These are phyloP conservation scores for Cornus kousa DNA, from an alignment of 148 eudicot genomes.

Conservation along the genomic window DNA sequence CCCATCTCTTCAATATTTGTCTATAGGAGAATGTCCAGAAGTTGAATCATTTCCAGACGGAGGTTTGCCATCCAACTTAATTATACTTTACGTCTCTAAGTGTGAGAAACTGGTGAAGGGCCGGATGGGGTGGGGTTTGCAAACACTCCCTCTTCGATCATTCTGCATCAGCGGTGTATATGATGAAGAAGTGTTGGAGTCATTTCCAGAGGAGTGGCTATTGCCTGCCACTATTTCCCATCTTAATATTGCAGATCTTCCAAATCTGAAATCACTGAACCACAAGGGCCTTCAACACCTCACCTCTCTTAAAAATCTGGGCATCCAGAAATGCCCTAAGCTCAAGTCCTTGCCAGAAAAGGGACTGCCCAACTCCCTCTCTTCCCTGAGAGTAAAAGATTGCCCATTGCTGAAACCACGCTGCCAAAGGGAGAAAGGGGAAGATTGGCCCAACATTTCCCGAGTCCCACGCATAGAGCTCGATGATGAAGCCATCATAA, in stretches of 20 bases:
- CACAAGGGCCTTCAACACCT: neutral
- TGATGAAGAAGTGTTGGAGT: neutral
- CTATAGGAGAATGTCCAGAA: too few species aligned
- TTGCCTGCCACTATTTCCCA: neutral
- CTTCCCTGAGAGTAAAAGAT: neutral
- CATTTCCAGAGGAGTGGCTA: neutral
- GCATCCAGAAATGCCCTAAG: neutral
- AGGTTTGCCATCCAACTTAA: neutral
- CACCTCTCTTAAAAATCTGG: neutral
- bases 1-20: neutral
- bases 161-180: neutral
- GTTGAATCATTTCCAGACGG: too few species aligned
- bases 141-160: neutral
- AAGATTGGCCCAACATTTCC: neutral
- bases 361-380: neutral
- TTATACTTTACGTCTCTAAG: rapidly evolving
- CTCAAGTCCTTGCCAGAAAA: neutral
- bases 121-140: neutral
- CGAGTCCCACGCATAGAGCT: neutral
- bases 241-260: neutral
- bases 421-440: neutral
- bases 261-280: neutral
- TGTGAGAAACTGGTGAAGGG: neutral
- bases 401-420: neutral
- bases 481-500: too few species aligned